phyloP scores from a whole-genome alignment of 768 basidiomycete species.

The Tricholoma furcatifolium region DNA sequence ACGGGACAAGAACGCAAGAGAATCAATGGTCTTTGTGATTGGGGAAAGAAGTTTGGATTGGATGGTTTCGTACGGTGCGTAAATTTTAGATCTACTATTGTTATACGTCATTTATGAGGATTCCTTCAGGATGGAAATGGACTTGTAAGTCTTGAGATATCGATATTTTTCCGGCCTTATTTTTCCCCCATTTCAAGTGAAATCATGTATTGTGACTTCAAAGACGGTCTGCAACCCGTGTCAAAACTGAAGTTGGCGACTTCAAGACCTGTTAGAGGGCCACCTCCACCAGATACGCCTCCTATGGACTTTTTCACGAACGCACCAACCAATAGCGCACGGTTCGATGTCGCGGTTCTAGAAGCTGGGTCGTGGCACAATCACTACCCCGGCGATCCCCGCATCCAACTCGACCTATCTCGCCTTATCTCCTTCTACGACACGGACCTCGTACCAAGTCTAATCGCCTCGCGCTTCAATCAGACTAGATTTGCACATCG shows the following conservation, averaged over 20 bases:
- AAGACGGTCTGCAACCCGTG: constrained; percentile 33
- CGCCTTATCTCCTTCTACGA: constrained; percentile 36
- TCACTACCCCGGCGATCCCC: constrained; percentile 32
- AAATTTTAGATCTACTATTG: not conserved
- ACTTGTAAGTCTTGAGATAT: constrained; percentile 35
- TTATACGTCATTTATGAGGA: not conserved
- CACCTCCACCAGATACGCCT: not conserved
- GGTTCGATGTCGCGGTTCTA: constrained; percentile 3
- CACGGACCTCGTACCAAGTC: constrained; percentile 24
- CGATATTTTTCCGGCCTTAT: not conserved
- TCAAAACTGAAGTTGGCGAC: constrained; percentile 36
- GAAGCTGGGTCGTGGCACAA: constrained; percentile 33
- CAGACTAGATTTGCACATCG: constrained; percentile 23
- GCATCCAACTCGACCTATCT: constrained; percentile 30
- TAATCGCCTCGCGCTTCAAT: constrained; percentile 20
- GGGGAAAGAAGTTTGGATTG: constrained; percentile 38
- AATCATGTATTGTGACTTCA: constrained; percentile 48
- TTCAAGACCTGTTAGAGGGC: not conserved
- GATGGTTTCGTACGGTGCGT: constrained; percentile 49
- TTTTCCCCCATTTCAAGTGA: constrained; percentile 30
- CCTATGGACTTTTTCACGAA: not conserved
- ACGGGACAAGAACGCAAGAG: constrained; percentile 30
- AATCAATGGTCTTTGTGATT: constrained; percentile 38
- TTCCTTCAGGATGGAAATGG: constrained; percentile 40
- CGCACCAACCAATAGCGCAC: not conserved